phyloP scores from a whole-genome alignment of 345 rosid genomes.

The Psidium guajava region DNA sequence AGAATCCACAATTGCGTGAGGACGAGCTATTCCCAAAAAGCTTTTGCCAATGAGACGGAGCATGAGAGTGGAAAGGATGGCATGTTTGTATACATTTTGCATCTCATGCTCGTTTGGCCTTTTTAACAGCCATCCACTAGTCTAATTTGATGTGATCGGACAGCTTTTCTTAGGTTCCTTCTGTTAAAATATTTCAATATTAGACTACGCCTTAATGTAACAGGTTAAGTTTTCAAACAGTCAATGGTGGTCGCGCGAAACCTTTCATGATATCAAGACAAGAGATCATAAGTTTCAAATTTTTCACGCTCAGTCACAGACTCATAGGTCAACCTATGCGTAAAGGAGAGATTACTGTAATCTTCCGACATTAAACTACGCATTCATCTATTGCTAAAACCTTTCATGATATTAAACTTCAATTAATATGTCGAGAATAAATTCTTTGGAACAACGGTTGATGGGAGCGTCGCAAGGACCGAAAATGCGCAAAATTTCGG shows the following conservation, averaged over 20 bases:
- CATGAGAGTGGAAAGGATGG: not conserved
- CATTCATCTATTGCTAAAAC: not conserved
- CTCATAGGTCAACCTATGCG: not conserved
- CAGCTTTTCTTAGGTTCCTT: not conserved
- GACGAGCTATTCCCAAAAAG: not conserved
- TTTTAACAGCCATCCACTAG: not conserved
- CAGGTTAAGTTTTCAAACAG: not conserved
- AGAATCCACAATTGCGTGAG: not conserved
- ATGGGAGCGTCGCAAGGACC: not conserved
- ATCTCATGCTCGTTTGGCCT: not conserved
- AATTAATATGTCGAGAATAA: not conserved
- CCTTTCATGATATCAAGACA: not conserved
- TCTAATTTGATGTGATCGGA: not conserved
- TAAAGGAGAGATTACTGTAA: no score
- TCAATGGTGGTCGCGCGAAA: fast-evolving
- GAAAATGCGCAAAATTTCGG: no score
- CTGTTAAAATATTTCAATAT: not conserved
- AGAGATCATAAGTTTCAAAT: not conserved
- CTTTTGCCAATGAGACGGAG: not conserved
- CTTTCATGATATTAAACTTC: not conserved
- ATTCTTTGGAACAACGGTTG: not conserved
- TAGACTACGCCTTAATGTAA: not conserved
- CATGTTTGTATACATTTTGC: not conserved
- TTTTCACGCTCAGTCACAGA: not conserved
- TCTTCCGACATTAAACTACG: not conserved